phyloP scores from a whole-genome alignment of 1,284 basidiomycete genomes.

The Papiliotrema laurentii region DNA sequence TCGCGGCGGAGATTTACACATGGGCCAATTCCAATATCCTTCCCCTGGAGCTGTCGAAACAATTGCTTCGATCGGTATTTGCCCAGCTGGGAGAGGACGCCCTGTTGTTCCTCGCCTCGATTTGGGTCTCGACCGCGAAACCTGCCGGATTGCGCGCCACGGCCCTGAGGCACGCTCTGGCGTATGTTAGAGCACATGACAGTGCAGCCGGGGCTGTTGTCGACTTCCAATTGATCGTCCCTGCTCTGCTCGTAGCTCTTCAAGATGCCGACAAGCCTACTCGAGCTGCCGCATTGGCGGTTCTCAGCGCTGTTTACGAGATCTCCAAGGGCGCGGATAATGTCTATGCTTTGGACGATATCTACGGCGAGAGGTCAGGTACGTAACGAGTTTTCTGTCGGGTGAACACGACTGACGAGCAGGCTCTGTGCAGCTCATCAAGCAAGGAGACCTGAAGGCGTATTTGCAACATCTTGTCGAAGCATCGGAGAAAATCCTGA shows the following conservation, averaged over 20 bases:
- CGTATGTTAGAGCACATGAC: conserved; percentile 54
- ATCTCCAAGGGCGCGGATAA: conserved; percentile 45
- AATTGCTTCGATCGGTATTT: conserved; percentile 64
- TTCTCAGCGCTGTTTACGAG: conserved; percentile 50
- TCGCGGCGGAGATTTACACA: conserved; percentile 53
- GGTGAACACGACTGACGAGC: conserved; percentile 1
- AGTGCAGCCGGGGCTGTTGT: conserved; percentile 18
- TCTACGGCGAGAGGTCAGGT: conserved; percentile 72
- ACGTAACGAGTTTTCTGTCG: conserved; percentile 29
- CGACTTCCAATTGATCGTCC: conserved; percentile 83
- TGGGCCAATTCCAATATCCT: conserved; percentile 56
- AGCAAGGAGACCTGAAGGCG: conserved; percentile 62
- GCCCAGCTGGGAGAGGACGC: conserved; percentile 63
- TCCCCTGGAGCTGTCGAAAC: conserved; percentile 53
- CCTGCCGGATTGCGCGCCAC: conserved; percentile 55
- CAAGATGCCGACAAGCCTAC: conserved; percentile 54
- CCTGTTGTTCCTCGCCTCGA: conserved; percentile 72
- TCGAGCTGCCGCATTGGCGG: conserved; percentile 62
- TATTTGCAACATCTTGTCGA: conserved; percentile 62
- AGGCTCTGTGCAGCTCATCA: conserved; percentile 73
- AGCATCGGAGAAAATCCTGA: conserved; percentile 60
- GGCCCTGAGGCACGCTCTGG: conserved; percentile 73
- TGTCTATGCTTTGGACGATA: conserved; percentile 74
- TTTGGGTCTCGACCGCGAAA: conserved; percentile 54
- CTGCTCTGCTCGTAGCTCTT: conserved; percentile 66